These are phyloP conservation scores for Cokeromyces recurvatus DNA, from an alignment of 371 early-diverging fungal genomes.

Conservation along the genomic window DNA sequence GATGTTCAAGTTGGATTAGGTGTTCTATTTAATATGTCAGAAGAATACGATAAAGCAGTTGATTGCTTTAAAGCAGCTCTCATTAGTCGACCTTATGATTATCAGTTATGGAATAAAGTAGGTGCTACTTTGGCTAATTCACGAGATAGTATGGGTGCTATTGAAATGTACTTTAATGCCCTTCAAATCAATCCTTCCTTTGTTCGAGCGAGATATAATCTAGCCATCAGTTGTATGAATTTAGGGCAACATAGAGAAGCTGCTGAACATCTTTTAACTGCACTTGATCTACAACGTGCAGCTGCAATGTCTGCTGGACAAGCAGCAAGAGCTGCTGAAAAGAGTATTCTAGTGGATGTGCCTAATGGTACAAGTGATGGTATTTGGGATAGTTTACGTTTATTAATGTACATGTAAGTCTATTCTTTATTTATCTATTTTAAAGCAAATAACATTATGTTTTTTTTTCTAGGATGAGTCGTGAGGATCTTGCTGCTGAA, in stretches of 20 bases:
- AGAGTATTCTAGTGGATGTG: constrained; percentile 21
- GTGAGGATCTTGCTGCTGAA: constrained; percentile 69
- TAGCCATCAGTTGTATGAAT: constrained; percentile 91
- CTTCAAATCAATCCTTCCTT: constrained; percentile 91
- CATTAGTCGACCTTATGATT: constrained; percentile 83
- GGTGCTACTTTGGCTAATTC: constrained; percentile 96
- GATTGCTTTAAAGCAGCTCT: constrained; percentile 96
- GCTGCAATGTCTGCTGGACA: constrained; percentile 29
- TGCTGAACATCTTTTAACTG: constrained; percentile 85
- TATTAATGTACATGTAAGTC: constrained; percentile 71
- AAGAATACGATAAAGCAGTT: constrained; percentile 89
- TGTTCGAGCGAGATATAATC: constrained; percentile 93
- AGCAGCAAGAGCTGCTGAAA: constrained; percentile 2
- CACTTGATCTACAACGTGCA: constrained; percentile 75
- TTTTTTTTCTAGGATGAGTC: constrained; percentile 47
- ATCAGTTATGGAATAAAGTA: constrained; percentile 93
- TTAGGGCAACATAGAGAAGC: constrained; percentile 86
- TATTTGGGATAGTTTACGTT: constrained; percentile 86
- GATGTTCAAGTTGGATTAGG: constrained; percentile 94
- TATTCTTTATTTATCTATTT: neutral
- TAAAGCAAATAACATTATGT: neutral
- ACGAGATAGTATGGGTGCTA: constrained; percentile 67
- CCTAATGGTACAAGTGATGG: constrained; percentile 57
- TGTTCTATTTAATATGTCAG: constrained; percentile 85
- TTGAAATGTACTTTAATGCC: constrained; percentile 91